Conservation (phyloP, 495 filamentous ascomycete species). For the Ramalina intermedia region DNA sequence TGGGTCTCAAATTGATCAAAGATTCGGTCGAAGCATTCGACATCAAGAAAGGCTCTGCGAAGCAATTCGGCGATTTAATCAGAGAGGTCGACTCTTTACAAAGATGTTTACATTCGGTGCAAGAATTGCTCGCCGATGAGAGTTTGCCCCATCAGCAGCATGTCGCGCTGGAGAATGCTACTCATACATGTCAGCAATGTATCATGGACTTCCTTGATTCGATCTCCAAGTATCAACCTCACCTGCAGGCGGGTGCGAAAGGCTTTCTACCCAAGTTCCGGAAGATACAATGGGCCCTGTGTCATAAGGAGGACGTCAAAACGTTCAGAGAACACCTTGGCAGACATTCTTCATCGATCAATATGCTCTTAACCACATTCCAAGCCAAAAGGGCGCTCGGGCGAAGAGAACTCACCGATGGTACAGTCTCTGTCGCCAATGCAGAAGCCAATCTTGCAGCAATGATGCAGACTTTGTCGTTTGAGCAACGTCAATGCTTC, state of each 20-base stretch:
- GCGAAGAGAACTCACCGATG: neutral
- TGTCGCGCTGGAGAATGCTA: slow-evolving; percentile 8
- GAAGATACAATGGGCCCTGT: slow-evolving; percentile 22
- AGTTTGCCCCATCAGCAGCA: slow-evolving; percentile 4
- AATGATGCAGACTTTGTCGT: slow-evolving; percentile 7
- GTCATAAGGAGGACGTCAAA: slow-evolving; percentile 17
- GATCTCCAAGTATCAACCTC: slow-evolving; percentile 14
- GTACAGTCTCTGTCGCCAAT: neutral
- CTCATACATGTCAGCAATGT: slow-evolving; percentile 8
- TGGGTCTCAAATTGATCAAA: slow-evolving; percentile 20
- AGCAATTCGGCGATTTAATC: slow-evolving; percentile 16
- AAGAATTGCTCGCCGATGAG: slow-evolving; percentile 8
- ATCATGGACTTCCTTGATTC: slow-evolving; percentile 14
- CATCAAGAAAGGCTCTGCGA: slow-evolving; percentile 16
- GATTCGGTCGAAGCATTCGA: slow-evolving; percentile 21
- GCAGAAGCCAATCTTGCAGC: neutral
- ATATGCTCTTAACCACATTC: slow-evolving; percentile 20
- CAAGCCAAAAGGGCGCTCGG: slow-evolving; percentile 8
- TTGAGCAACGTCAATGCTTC: slow-evolving; percentile 14
- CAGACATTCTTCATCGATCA: slow-evolving; percentile 18
- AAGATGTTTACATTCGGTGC: slow-evolving; percentile 18
- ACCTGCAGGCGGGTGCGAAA: slow-evolving; percentile 5
- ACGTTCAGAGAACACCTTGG: slow-evolving; percentile 20
- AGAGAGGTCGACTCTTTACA: slow-evolving; percentile 20
- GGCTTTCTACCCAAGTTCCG: slow-evolving; percentile 5